Percentiles rank a stretch among this genome's conserved stretches.
Evolutionary conservation across 2,329 filamentous ascomycete species (phyloP).

Genomic region (Fusarium fracticaudum): DNA sequence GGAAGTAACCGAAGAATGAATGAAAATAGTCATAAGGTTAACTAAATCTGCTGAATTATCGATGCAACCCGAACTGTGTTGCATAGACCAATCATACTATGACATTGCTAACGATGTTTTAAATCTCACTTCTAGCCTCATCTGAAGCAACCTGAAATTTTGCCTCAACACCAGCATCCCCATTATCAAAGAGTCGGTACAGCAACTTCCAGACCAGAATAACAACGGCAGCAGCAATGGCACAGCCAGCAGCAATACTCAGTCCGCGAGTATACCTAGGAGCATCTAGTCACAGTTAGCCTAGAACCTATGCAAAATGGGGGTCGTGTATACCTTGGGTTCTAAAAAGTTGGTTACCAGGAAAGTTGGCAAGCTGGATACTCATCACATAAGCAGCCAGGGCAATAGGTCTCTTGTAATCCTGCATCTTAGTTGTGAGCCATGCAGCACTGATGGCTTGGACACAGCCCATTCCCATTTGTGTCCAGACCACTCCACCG

Average conservation of each 20-base stretch:
- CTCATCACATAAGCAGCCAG: slow-evolving; percentile 46
- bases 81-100: too few species aligned
- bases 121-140: neutral
- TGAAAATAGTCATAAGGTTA: too few species aligned
- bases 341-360: slow-evolving; percentile 44
- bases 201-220: slow-evolving; percentile 45
- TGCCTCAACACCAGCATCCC: slow-evolving; percentile 40
- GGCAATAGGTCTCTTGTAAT: slow-evolving; percentile 43
- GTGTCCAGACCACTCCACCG: slow-evolving; percentile 45
- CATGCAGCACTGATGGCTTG: slow-evolving; percentile 46
- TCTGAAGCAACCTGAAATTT: neutral
- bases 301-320: rapidly evolving
- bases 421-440: slow-evolving; percentile 44
- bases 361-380: slow-evolving; percentile 45
- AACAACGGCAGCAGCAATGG: slow-evolving; percentile 38
- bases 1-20: neutral
- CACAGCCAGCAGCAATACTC: slow-evolving; percentile 39
- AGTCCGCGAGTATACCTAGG: slow-evolving; percentile 42
- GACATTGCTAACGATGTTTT: rapidly evolving
- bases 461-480: slow-evolving; percentile 46
- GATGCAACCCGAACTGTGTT: rapidly evolving
- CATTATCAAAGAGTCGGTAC: slow-evolving; percentile 42
- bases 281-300: slow-evolving; percentile 26
- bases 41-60: neutral
- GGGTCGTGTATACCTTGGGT: slow-evolving; percentile 27